phyloP scores from a whole-genome alignment of 179 eudicot genomes.

The Spinacia oleracea region DNA sequence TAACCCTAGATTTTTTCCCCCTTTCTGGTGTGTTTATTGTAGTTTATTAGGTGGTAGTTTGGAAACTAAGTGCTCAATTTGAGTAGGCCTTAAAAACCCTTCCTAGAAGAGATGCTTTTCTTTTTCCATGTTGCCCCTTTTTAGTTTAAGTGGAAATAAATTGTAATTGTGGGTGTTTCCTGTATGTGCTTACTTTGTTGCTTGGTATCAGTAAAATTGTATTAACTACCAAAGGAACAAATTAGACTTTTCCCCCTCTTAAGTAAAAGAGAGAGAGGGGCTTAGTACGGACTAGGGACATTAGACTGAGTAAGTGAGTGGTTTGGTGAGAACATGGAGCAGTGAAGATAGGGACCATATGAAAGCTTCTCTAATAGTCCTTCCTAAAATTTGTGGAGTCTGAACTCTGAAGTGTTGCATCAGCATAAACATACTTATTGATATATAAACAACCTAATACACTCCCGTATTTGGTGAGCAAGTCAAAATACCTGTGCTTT shows the following conservation, averaged over 20 bases:
- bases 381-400: not conserved
- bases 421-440: not conserved
- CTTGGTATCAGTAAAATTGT: not conserved
- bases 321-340: not conserved
- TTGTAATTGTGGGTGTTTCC: not conserved
- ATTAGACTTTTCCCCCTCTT: not conserved
- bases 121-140: too few relatives aligned
- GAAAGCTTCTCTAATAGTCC: not conserved
- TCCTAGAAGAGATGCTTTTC: too few relatives aligned
- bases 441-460: not conserved
- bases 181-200: not conserved
- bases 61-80: not conserved
- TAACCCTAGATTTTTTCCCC: not conserved
- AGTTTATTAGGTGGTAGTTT: not conserved
- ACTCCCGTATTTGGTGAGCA: not conserved
- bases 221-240: not conserved
- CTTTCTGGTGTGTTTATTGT: not conserved
- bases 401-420: not conserved
- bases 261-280: not conserved
- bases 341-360: not conserved
- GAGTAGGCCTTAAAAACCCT: too few relatives aligned
- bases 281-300: not conserved
- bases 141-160: too few relatives aligned
- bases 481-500: not conserved
- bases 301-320: not conserved